Percentiles rank a stretch among this genome's conserved stretches.
Conservation (phyloP, 2,329 filamentous ascomycete species). For the Botrytis pseudocinerea region DNA sequence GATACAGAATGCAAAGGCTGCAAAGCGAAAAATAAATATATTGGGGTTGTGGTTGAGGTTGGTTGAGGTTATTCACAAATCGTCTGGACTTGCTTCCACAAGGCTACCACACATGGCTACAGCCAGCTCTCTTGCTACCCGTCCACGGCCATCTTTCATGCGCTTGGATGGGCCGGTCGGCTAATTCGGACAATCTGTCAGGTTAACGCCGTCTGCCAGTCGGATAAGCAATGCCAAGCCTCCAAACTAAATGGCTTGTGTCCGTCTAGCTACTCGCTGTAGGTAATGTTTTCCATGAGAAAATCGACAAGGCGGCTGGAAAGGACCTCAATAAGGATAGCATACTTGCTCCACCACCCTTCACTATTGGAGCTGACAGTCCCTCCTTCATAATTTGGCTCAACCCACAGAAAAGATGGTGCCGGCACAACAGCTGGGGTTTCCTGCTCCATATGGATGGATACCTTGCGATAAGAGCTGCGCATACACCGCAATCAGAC, state of each 20-base stretch:
- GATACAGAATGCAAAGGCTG: not conserved
- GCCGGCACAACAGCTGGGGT: not conserved
- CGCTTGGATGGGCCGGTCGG: not conserved
- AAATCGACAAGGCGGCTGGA: not conserved
- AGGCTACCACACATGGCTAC: constrained; percentile 4
- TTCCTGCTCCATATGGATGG: constrained; percentile 14
- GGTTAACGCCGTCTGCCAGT: not conserved
- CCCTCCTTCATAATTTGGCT: not conserved
- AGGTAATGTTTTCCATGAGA: not conserved
- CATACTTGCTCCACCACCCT: not conserved
- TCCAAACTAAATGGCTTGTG: not conserved
- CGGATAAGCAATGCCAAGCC: constrained; percentile 6
- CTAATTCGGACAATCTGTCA: not conserved
- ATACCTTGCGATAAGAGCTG: constrained; percentile 12
- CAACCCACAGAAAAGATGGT: not conserved
- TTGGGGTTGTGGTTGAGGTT: not conserved
- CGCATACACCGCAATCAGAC: constrained; percentile 9
- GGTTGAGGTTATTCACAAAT: constrained; percentile 5
- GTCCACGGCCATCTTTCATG: not conserved
- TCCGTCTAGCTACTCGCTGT: no score
- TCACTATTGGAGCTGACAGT: not conserved
- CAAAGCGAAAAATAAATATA: not conserved
- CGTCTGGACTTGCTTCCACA: not conserved
- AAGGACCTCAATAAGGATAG: not conserved
- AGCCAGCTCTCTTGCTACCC: constrained; percentile 5